A percentile compares a stretch with the other conserved stretches of the same genome.
phyloP scores from a whole-genome alignment of 495 filamentous ascomycete genomes.

The Xylaria sp. region DNA sequence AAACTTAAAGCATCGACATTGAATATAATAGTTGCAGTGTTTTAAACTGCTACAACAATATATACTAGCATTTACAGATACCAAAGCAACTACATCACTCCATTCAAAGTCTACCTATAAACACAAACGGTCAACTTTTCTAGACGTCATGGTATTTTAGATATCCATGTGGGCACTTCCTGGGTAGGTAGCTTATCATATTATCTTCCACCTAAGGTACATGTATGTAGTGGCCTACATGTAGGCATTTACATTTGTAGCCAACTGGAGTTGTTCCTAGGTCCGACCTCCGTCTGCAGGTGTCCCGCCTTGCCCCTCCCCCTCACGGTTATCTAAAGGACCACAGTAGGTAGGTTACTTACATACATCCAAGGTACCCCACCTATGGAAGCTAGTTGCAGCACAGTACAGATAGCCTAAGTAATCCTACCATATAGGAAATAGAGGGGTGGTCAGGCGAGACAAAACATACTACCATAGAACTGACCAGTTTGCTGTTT shows the following conservation, averaged over 20 bases:
- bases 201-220: too few species aligned
- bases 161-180: too few species aligned
- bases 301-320: conserved; percentile 16
- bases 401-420: too few species aligned
- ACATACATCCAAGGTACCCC: too few species aligned
- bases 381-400: too few species aligned
- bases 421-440: not conserved
- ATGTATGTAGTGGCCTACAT: too few species aligned
- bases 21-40: too few species aligned
- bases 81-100: not conserved
- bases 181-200: too few species aligned
- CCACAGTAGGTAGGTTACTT: too few species aligned
- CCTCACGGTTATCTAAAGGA: too few species aligned
- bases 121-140: not conserved
- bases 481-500: not conserved
- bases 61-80: not conserved
- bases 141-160: not conserved
- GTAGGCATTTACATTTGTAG: too few species aligned
- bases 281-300: not conserved
- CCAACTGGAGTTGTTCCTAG: not conserved
- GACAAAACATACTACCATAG: not conserved
- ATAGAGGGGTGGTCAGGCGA: conserved; percentile 13
- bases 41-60: not conserved
- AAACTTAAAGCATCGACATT: too few species aligned
- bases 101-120: not conserved